Evolutionary conservation across 169 alveolate species (phyloP).

Genomic region (Plasmodium gallinaceum): DNA sequence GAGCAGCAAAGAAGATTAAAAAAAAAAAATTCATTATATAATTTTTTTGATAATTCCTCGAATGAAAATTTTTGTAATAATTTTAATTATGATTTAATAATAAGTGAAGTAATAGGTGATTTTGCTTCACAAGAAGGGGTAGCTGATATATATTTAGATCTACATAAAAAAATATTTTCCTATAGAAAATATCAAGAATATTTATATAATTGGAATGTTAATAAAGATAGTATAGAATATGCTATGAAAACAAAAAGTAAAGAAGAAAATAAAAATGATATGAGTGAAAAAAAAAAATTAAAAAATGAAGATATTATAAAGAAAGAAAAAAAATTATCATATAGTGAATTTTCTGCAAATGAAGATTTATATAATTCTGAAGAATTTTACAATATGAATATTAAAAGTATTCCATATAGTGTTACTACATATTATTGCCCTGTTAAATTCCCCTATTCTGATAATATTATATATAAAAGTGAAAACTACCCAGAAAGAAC

Average conservation of each 20-base stretch:
- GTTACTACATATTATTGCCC: slow-evolving; percentile 87
- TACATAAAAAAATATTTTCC: slow-evolving; percentile 83
- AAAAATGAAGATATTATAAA: slow-evolving; percentile 3
- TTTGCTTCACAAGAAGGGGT: slow-evolving; percentile 91
- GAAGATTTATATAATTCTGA: slow-evolving; percentile 76
- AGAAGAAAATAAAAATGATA: slow-evolving; percentile 1
- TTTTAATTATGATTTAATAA: slow-evolving; percentile 86
- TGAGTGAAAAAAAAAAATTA: not conserved
- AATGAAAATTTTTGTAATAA: slow-evolving; percentile 48
- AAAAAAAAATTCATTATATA: slow-evolving; percentile 18
- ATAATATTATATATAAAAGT: slow-evolving; percentile 84
- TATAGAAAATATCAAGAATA: slow-evolving; percentile 73
- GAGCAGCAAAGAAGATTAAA: slow-evolving; percentile 20
- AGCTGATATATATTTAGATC: slow-evolving; percentile 88
- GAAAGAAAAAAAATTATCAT: slow-evolving; percentile 32
- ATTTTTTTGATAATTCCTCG: slow-evolving; percentile 4
- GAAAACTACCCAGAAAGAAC: slow-evolving; percentile 84
- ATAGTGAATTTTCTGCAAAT: slow-evolving; percentile 39
- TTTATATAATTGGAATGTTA: slow-evolving; percentile 15
- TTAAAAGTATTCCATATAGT: slow-evolving; percentile 86
- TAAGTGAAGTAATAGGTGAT: slow-evolving; percentile 90
- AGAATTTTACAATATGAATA: slow-evolving; percentile 78
- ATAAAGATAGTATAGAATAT: not conserved
- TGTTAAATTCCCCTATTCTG: slow-evolving; percentile 85
- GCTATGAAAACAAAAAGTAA: not conserved